These are phyloP conservation scores for Candolleomyces efflorescens DNA, from an alignment of 768 basidiomycete species.

Conservation along the genomic window DNA sequence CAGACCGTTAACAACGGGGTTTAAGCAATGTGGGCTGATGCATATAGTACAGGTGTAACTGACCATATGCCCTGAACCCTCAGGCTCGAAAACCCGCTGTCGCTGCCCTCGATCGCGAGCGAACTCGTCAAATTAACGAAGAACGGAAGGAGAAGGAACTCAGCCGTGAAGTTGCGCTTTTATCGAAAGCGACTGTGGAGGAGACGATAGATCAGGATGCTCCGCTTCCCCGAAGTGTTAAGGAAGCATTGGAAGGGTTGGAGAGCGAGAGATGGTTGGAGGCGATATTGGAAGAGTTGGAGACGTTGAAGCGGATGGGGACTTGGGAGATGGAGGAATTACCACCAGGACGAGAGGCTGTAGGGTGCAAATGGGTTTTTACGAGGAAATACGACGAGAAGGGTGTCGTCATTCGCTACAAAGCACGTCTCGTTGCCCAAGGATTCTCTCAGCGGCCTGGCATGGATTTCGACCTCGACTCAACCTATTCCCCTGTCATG, in stretches of 20 bases:
- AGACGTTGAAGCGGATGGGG: slow-evolving; percentile 4
- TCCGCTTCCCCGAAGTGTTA: neutral
- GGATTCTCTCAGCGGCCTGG: slow-evolving; percentile 37
- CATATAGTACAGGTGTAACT: too few species aligned
- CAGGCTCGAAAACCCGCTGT: too few species aligned
- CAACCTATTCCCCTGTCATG: slow-evolving; percentile 25
- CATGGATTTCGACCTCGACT: slow-evolving; percentile 25
- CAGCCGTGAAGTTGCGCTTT: too few species aligned
- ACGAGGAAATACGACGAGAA: slow-evolving; percentile 17
- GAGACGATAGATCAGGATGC: neutral
- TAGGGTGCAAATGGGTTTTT: slow-evolving; percentile 5
- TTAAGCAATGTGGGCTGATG: too few species aligned
- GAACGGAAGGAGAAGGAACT: too few species aligned
- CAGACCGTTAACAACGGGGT: too few species aligned
- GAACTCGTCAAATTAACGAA: too few species aligned
- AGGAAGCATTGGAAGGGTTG: neutral
- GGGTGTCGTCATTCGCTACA: slow-evolving; percentile 17
- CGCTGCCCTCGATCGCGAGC: too few species aligned
- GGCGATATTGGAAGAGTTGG: slow-evolving; percentile 10
- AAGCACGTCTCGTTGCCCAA: slow-evolving; percentile 24
- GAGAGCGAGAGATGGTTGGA: slow-evolving; percentile 12
- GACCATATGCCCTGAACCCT: too few species aligned
- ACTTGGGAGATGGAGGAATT: slow-evolving; percentile 7
- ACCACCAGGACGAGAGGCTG: slow-evolving; percentile 4
- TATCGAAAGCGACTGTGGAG: too few species aligned